Conservation (phyloP, 306 rosid species). For the peach (Prunus persica) region DNA sequence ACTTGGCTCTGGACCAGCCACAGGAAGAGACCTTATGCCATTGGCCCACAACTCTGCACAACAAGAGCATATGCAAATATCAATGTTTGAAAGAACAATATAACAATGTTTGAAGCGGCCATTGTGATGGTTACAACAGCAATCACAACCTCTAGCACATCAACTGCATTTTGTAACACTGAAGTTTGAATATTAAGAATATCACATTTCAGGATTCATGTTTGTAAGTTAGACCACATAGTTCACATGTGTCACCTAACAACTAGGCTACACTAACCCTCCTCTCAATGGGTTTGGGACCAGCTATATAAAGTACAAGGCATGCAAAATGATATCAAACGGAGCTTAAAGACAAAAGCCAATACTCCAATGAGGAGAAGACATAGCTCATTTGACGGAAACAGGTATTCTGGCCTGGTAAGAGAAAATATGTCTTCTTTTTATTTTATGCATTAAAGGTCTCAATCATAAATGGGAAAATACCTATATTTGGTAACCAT, state of each 20-base stretch:
- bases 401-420: neutral
- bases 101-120: constrained; percentile 5
- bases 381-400: neutral
- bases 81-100: constrained; percentile 14
- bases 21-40: constrained; percentile 57
- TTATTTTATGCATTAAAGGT: constrained; percentile 1
- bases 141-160: neutral
- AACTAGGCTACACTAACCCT: neutral
- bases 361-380: neutral
- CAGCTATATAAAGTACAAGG: neutral
- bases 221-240: neutral
- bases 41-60: constrained; percentile 61
- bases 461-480: constrained; percentile 20
- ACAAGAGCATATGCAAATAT: constrained; percentile 26
- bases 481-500: constrained; percentile 66
- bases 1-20: constrained; percentile 55
- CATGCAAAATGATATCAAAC: neutral
- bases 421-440: neutral
- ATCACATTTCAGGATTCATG: neutral
- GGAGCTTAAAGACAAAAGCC: constrained; percentile 3
- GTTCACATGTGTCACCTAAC: neutral
- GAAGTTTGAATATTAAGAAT: too few species aligned
- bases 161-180: neutral
- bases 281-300: neutral
- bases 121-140: neutral